Evolutionary conservation across 257 asterid genomes (phyloP).

Genomic region (Solanum virginianum): DNA sequence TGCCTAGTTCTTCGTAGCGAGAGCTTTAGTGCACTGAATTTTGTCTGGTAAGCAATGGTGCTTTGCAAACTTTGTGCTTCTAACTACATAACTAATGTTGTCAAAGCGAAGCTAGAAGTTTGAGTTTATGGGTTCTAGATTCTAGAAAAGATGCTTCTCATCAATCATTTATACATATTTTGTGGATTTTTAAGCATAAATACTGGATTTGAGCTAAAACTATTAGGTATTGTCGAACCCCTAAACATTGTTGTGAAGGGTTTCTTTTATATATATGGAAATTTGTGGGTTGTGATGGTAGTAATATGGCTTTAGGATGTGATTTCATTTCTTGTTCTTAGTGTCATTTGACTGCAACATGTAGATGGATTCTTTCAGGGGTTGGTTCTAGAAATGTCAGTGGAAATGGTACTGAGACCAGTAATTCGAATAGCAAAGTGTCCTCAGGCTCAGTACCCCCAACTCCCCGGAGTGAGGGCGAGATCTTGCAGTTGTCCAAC

Average conservation of each 20-base stretch:
- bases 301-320: neutral
- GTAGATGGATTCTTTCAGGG: conserved; percentile 1
- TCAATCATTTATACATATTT: neutral
- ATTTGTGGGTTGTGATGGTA: neutral
- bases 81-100: neutral
- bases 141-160: neutral
- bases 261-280: neutral
- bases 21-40: neutral
- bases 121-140: neutral
- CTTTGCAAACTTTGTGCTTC: neutral
- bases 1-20: neutral
- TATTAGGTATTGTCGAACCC: neutral
- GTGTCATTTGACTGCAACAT: neutral
- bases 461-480: conserved; percentile 80
- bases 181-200: neutral
- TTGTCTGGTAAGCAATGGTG: neutral
- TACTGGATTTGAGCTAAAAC: neutral
- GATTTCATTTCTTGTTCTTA: neutral
- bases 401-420: conserved; percentile 36
- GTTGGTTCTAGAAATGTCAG: conserved; percentile 28
- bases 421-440: conserved; percentile 51
- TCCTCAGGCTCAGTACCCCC: conserved; percentile 56
- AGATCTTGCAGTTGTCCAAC: conserved; percentile 74
- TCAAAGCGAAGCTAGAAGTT: neutral
- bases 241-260: neutral